phyloP scores from a whole-genome alignment of 1,139 yeast genomes.

The Candida sp. region DNA sequence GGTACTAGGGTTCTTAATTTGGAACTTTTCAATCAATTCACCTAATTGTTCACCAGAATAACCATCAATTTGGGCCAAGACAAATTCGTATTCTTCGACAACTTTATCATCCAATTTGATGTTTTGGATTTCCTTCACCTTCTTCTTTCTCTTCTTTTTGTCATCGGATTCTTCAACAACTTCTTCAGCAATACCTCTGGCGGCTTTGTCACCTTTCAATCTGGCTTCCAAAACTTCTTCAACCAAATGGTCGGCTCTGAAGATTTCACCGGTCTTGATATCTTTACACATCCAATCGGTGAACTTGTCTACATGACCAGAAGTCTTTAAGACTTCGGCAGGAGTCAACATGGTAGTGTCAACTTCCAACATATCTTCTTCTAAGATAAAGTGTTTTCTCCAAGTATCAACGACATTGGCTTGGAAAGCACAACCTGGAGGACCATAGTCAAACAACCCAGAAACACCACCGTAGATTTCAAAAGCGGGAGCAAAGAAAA shows the following conservation, averaged over 20 bases:
- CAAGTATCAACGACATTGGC: constrained; percentile 92
- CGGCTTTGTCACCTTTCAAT: constrained; percentile 94
- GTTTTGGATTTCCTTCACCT: constrained; percentile 93
- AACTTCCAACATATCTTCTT: constrained; percentile 98
- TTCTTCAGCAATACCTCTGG: constrained; percentile 67
- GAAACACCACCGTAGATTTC: constrained; percentile 99
- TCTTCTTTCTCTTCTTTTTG: constrained; percentile 91
- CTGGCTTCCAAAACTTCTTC: constrained; percentile 97
- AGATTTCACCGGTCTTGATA: constrained; percentile 93
- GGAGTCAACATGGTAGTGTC: constrained; percentile 99
- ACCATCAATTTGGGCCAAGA: constrained; percentile 94
- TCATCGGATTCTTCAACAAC: constrained; percentile 63
- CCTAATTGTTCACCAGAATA: constrained; percentile 92
- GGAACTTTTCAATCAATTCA: constrained; percentile 73
- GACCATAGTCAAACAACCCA: constrained; percentile 98
- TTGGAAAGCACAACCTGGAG: constrained; percentile 99
- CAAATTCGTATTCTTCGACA: constrained; percentile 76
- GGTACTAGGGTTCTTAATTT: constrained; percentile 89
- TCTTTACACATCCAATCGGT: constrained; percentile 99
- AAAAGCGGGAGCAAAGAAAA: constrained; percentile 96
- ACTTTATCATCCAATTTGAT: constrained; percentile 79
- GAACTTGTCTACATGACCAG: constrained; percentile 99
- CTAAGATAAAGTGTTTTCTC: constrained; percentile 97
- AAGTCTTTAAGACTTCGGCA: constrained; percentile 93
- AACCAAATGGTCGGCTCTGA: constrained; percentile 97